Evolutionary conservation across 2,329 filamentous ascomycete genomes (phyloP), one percentile per base, ranked within the genome.

Genomic region (Tolypocladium inflatum): DNA sequence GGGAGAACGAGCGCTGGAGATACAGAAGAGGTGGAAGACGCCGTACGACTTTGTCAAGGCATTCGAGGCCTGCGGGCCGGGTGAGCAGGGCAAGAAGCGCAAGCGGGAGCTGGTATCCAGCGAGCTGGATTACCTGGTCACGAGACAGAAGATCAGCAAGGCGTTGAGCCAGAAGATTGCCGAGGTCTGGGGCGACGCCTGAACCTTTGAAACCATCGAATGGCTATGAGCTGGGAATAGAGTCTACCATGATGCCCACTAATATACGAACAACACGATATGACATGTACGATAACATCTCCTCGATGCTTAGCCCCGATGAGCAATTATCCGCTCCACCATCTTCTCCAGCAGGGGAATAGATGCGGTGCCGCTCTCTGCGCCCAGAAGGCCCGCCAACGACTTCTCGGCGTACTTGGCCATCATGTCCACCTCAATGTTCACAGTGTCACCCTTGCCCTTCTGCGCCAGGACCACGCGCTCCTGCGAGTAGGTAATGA

Each of bases 401-500:
- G 89, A 93, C 83, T 97, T 97, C 78, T 92, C 89, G 2, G 90
- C 89, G 67, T 92, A 92, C 76, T 93, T 93, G 55, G 83, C 84
- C 76, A 87, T 81, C 78, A 96, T 90, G 70, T 97, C 92, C 57
- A 96, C 93, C 78, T 97, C 92, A 41, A 97, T 83, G 68, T 97
- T 97, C 61, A 96, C 90, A 55, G 86, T 82, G 7, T 96, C 90
- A 2, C 92, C 91, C 37, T 81, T 75, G 73, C 82, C 79, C 82
- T 97, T 97, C 56, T 77, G 78, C 2, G 89, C 90, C 62, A 91
- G 85, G 19, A 96, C 88, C 19, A 99, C 87, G 73, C 89, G 89
- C 74, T 93, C 90, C 77, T 97, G 94, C 13, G 94, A 97, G 74
- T 99, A 99, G 10, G 89, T 84, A 71, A 99, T 97, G 61, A 99